A percentile compares a stretch with the other conserved stretches of the same genome.
Conservation (phyloP, 345 rosid genomes). For the Gossypium longicalyx region DNA sequence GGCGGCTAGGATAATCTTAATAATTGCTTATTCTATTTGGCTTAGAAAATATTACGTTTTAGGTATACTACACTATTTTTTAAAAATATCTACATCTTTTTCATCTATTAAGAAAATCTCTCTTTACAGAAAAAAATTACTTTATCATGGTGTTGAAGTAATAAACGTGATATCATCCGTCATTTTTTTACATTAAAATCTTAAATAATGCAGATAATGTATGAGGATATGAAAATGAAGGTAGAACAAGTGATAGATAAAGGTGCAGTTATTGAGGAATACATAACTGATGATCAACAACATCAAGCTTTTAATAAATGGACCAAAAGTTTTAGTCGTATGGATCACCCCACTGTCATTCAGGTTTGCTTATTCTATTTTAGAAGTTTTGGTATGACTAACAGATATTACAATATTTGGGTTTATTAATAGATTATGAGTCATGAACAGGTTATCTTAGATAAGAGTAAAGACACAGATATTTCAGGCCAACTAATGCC, state of each 20-base stretch:
- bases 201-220: slow-evolving; percentile 31
- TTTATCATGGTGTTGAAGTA: not conserved
- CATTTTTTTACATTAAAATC: not conserved
- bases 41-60: too few relatives aligned
- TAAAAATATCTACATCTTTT: too few relatives aligned
- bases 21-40: too few relatives aligned
- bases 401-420: not conserved
- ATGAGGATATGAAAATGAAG: slow-evolving; percentile 41
- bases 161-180: not conserved
- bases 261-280: slow-evolving; percentile 34
- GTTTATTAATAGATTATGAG: not conserved
- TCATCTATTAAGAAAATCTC: too few relatives aligned
- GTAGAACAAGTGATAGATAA: slow-evolving; percentile 30
- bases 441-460: slow-evolving; percentile 25
- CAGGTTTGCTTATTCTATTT: not conserved
- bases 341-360: slow-evolving; percentile 48
- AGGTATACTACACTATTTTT: too few relatives aligned
- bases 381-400: too few relatives aligned
- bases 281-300: slow-evolving; percentile 8
- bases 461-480: slow-evolving; percentile 18
- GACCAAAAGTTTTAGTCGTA: slow-evolving; percentile 33
- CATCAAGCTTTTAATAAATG: slow-evolving; percentile 28
- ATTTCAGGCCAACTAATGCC: slow-evolving; percentile 20
- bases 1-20: too few relatives aligned
- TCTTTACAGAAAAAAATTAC: too few relatives aligned